Evolutionary conservation across 2,329 filamentous ascomycete genomes (phyloP).

Genomic region (Colletotrichum sp.): DNA sequence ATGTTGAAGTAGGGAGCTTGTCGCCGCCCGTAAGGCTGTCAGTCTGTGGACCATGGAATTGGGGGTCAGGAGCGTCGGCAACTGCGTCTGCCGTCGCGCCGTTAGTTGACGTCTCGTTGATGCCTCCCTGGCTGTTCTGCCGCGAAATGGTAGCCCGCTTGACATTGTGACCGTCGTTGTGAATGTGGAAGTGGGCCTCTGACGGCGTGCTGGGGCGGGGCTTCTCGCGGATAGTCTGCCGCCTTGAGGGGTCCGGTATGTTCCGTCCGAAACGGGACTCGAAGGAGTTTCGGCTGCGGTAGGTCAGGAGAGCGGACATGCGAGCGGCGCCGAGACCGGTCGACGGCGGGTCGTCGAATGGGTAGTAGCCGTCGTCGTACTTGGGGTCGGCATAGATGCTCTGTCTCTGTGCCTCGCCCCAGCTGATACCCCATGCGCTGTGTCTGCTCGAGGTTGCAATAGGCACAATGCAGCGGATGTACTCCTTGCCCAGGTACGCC

Average conservation of each 20-base stretch:
- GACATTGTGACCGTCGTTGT: constrained; percentile 80
- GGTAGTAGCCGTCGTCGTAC: constrained; percentile 96
- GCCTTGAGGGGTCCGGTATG: constrained; percentile 82
- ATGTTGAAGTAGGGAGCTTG: constrained; percentile 69
- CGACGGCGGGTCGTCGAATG: constrained; percentile 83
- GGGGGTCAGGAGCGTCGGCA: constrained; percentile 57
- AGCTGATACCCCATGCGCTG: constrained; percentile 90
- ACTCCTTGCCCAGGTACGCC: constrained; percentile 88
- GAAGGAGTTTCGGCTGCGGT: constrained; percentile 95
- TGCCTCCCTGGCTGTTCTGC: constrained; percentile 39
- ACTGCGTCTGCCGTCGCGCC: constrained; percentile 30
- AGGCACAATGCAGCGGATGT: constrained; percentile 80
- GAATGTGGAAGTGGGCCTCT: constrained; percentile 78
- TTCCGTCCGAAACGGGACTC: constrained; percentile 95
- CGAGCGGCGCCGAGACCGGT: constrained; percentile 91
- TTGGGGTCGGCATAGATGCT: constrained; percentile 98
- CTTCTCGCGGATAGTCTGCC: constrained; percentile 80
- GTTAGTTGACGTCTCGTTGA: background rate
- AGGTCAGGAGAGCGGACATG: constrained; percentile 96
- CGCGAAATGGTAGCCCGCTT: constrained; percentile 58
- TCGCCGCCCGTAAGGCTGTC: constrained; percentile 55
- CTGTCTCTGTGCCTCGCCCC: constrained; percentile 87
- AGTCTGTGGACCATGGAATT: constrained; percentile 70
- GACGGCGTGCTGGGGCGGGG: constrained; percentile 66
- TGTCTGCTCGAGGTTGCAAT: constrained; percentile 86